These are phyloP conservation scores for Oldenlandia corymbosa DNA, from an alignment of 257 asterid genomes.

Conservation along the genomic window DNA sequence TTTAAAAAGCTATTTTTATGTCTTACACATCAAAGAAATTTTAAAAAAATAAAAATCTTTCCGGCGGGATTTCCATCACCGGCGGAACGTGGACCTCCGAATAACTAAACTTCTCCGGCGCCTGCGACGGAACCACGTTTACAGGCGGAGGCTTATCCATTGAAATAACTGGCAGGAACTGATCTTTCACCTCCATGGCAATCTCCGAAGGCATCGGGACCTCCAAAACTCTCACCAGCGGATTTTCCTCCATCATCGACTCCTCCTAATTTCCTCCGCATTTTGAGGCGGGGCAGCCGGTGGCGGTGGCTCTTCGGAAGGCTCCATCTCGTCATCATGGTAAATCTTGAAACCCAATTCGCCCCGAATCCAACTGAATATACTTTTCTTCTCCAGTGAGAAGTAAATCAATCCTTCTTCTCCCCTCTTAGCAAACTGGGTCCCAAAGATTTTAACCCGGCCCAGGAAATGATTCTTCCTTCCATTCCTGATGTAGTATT, in stretches of 20 bases:
- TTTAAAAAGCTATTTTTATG: too few species aligned
- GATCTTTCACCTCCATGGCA: slow-evolving; percentile 46
- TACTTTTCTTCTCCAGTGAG: slow-evolving; percentile 73
- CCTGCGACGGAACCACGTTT: slow-evolving; percentile 7
- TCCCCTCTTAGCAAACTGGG: slow-evolving; percentile 63
- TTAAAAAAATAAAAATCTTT: too few species aligned
- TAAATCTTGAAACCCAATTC: slow-evolving; percentile 78
- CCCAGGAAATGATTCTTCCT: slow-evolving; percentile 84
- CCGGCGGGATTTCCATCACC: slow-evolving; percentile 36
- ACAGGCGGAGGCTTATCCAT: slow-evolving; percentile 45
- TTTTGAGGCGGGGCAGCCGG: slow-evolving; percentile 11
- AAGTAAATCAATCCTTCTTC: slow-evolving; percentile 83
- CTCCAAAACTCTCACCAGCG: slow-evolving; percentile 27
- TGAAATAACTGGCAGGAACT: slow-evolving; percentile 43
- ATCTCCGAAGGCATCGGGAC: slow-evolving; percentile 38
- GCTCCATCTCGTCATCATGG: slow-evolving; percentile 65
- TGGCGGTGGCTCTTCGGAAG: slow-evolving; percentile 31
- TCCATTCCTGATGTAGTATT: too few species aligned
- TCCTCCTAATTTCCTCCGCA: slow-evolving; percentile 50
- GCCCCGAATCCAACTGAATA: slow-evolving; percentile 78
- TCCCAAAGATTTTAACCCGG: slow-evolving; percentile 70
- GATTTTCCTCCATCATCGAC: slow-evolving; percentile 40
- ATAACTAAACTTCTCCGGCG: slow-evolving; percentile 13
- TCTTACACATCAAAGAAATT: too few species aligned
- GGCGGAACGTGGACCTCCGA: slow-evolving; percentile 17